Evolutionary conservation across 2,329 filamentous ascomycete species (phyloP).

Genomic region (Monilinia vaccinii-corymbosi): DNA sequence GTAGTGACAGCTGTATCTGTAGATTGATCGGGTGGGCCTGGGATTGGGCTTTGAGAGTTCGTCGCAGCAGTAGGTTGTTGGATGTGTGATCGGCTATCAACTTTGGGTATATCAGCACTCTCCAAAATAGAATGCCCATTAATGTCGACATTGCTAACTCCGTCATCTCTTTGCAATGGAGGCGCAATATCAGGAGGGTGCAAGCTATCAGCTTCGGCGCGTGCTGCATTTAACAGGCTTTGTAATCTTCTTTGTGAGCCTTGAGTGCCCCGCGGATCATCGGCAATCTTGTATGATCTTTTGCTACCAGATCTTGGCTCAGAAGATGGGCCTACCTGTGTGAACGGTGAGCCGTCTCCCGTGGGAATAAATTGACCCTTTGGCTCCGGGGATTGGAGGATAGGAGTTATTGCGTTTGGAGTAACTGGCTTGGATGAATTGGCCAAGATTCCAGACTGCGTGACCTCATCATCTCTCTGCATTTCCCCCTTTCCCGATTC

Average conservation of each 20-base stretch:
- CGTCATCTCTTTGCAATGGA: background rate
- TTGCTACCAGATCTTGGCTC: background rate
- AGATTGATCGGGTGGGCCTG: background rate
- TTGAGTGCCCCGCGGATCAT: background rate
- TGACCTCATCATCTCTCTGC: background rate
- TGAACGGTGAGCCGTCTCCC: background rate
- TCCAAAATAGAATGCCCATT: background rate
- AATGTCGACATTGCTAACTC: background rate
- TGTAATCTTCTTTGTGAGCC: constrained; percentile 2
- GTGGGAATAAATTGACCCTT: background rate
- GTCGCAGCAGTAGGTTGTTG: background rate
- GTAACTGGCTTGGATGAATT: background rate
- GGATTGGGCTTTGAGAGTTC: background rate
- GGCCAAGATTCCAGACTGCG: background rate
- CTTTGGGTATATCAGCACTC: background rate
- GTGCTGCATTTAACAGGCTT: constrained; percentile 3
- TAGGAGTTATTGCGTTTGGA: background rate
- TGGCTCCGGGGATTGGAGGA: background rate
- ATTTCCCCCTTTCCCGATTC: background rate
- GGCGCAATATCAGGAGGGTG: background rate
- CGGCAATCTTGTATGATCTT: constrained; percentile 5
- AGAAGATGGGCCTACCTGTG: background rate
- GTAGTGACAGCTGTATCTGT: background rate
- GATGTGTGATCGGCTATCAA: background rate
- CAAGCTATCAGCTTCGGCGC: background rate